Conservation (phyloP, 1,139 yeast species). For the Candida sojae region DNA sequence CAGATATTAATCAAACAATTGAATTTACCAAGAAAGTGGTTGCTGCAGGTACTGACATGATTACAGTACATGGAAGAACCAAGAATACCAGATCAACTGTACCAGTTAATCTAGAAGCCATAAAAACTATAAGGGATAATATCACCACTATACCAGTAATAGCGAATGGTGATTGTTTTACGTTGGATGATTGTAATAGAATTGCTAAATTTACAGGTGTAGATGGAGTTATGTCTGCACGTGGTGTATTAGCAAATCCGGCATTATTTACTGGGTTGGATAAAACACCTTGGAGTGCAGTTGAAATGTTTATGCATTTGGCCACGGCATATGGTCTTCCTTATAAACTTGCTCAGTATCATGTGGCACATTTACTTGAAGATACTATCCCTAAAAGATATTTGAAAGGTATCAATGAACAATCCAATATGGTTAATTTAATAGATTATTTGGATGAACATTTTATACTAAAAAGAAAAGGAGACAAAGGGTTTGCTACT, state of each 20-base stretch:
- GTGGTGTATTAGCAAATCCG: slow-evolving; percentile 86
- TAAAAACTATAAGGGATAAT: slow-evolving; percentile 59
- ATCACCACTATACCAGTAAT: slow-evolving; percentile 73
- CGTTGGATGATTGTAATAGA: slow-evolving; percentile 57
- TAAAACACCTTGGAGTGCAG: slow-evolving; percentile 85
- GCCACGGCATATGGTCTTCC: slow-evolving; percentile 83
- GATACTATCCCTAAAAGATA: slow-evolving; percentile 55
- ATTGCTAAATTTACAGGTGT: slow-evolving; percentile 71
- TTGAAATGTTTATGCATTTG: slow-evolving; percentile 81
- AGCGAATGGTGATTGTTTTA: slow-evolving; percentile 93
- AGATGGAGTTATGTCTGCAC: slow-evolving; percentile 94
- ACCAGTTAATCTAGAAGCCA: slow-evolving; percentile 84
- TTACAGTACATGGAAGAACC: slow-evolving; percentile 93
- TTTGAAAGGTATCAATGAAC: slow-evolving; percentile 66
- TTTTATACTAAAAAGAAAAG: slow-evolving; percentile 64
- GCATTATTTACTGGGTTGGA: slow-evolving; percentile 77
- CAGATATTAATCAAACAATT: slow-evolving; percentile 70
- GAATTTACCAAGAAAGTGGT: slow-evolving; percentile 74
- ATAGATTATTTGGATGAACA: slow-evolving; percentile 79
- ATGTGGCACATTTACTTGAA: slow-evolving; percentile 81
- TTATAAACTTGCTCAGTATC: slow-evolving; percentile 82
- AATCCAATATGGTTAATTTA: slow-evolving; percentile 58
- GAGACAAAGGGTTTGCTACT: slow-evolving; percentile 71
- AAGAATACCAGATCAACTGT: slow-evolving; percentile 80
- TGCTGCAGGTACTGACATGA: slow-evolving; percentile 87